These are phyloP conservation scores for Hirsutella minnesotensis DNA, from an alignment of 2,329 filamentous ascomycete species.

Conservation along the genomic window DNA sequence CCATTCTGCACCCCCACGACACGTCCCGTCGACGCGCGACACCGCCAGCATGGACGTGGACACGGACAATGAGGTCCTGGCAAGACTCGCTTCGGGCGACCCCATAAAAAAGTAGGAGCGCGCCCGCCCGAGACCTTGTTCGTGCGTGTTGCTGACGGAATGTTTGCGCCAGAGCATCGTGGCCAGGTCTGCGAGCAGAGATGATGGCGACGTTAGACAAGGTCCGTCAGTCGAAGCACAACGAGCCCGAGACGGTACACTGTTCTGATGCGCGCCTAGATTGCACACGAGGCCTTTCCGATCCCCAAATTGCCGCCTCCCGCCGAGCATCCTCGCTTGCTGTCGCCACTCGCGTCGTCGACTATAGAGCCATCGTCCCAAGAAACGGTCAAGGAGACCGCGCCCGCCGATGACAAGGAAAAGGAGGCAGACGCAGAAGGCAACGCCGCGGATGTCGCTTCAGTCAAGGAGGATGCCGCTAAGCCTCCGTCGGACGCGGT, in stretches of 20 bases:
- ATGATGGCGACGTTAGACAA: slow-evolving; percentile 58
- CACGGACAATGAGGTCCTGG: slow-evolving; percentile 36
- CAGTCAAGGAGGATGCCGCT: no score
- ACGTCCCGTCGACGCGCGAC: background rate
- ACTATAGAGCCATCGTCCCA: slow-evolving; percentile 31
- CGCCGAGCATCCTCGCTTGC: slow-evolving; percentile 27
- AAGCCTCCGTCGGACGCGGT: slow-evolving; percentile 20
- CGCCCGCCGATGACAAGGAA: slow-evolving; percentile 17
- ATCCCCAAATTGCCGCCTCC: slow-evolving; percentile 47
- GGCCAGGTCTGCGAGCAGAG: slow-evolving; percentile 54
- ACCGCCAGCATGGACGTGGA: slow-evolving; percentile 40
- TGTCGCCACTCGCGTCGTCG: slow-evolving; percentile 35
- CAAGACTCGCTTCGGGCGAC: slow-evolving; percentile 36
- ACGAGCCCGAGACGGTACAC: slow-evolving; percentile 3
- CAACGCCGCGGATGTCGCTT: background rate
- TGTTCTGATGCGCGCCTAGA: slow-evolving; percentile 34
- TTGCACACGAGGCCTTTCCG: slow-evolving; percentile 63
- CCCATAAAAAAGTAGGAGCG: slow-evolving; percentile 42
- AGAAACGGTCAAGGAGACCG: slow-evolving; percentile 59
- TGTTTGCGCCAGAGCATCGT: slow-evolving; percentile 44
- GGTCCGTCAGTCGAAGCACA: slow-evolving; percentile 20
- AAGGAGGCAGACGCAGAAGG: background rate
- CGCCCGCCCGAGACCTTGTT: slow-evolving; percentile 7
- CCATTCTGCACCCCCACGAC: no score
- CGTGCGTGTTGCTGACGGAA: slow-evolving; percentile 8